Percentiles rank a stretch among this genome's conserved stretches.
Evolutionary conservation across 805 yeast genomes (phyloP).

Genomic region (Clavispora phyllophila): DNA sequence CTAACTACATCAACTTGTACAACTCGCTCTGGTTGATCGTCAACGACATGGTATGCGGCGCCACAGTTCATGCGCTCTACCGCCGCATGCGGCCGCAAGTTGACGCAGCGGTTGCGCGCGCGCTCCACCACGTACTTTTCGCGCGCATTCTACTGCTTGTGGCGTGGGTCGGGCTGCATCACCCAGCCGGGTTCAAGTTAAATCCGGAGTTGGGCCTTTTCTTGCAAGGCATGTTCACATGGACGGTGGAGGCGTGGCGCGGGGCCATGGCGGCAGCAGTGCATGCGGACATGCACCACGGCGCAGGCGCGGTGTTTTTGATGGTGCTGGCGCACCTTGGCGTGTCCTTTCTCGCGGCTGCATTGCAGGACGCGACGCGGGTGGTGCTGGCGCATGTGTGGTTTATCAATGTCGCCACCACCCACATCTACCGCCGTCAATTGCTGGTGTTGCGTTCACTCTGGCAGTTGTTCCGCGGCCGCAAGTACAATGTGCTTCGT

Average conservation of each 20-base stretch:
- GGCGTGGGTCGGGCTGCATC: conserved; percentile 65
- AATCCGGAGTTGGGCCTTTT: conserved; percentile 82
- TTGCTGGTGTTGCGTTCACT: conserved; percentile 62
- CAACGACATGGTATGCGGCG: conserved; percentile 78
- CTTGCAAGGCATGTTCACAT: conserved; percentile 77
- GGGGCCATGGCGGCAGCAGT: background rate
- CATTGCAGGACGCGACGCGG: conserved; percentile 59
- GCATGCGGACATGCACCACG: background rate
- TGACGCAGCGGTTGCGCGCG: conserved; percentile 9
- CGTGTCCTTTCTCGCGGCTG: conserved; percentile 62
- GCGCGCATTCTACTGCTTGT: conserved; percentile 46
- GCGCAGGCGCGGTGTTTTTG: background rate
- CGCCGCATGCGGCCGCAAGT: conserved; percentile 22
- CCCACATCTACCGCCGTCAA: conserved; percentile 76
- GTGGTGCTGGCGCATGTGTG: conserved; percentile 66
- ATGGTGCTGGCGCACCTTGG: conserved; percentile 35
- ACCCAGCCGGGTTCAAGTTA: conserved; percentile 92
- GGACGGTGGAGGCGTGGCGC: conserved; percentile 75
- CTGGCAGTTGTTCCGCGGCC: conserved; percentile 83
- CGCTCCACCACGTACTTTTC: conserved; percentile 35
- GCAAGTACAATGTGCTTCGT: conserved; percentile 77
- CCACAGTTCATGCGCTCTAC: conserved; percentile 44
- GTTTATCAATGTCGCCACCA: conserved; percentile 72
- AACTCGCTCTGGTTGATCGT: conserved; percentile 84
- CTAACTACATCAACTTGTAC: conserved; percentile 69